Conservation (phyloP, 495 filamentous ascomycete genomes). For the Talaromyces wortmannii region DNA sequence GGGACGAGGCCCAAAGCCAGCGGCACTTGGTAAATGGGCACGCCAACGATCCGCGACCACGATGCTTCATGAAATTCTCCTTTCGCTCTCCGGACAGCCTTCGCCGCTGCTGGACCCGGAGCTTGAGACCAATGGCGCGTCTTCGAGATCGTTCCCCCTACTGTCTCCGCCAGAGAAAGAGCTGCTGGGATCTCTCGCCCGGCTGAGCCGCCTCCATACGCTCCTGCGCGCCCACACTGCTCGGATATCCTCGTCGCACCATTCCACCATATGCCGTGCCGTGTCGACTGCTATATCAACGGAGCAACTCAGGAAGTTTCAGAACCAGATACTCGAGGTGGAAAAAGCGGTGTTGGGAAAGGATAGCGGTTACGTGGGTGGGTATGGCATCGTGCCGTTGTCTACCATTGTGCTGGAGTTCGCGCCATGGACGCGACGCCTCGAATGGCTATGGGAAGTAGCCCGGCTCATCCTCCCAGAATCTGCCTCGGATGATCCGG, state of each 20-base stretch:
- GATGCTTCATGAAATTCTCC: slow-evolving; percentile 97
- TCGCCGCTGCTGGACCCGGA: slow-evolving; percentile 68
- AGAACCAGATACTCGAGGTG: slow-evolving; percentile 74
- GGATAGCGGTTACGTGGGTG: slow-evolving; percentile 71
- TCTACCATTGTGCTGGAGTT: slow-evolving; percentile 80
- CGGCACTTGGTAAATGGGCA: neutral
- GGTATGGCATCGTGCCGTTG: slow-evolving; percentile 86
- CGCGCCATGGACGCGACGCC: slow-evolving; percentile 68
- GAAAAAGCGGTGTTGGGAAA: slow-evolving; percentile 68
- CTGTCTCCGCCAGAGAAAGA: slow-evolving; percentile 75
- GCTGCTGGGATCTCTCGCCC: slow-evolving; percentile 68
- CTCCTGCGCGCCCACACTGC: slow-evolving; percentile 55
- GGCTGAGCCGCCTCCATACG: slow-evolving; percentile 69
- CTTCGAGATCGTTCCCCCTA: slow-evolving; percentile 38
- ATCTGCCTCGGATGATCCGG: slow-evolving; percentile 12
- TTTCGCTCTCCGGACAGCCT: slow-evolving; percentile 88
- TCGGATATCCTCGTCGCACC: slow-evolving; percentile 60
- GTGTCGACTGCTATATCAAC: slow-evolving; percentile 75
- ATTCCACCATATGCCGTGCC: slow-evolving; percentile 75
- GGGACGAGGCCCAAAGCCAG: neutral
- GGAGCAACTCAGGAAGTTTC: slow-evolving; percentile 69
- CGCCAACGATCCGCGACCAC: slow-evolving; percentile 7
- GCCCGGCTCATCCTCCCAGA: slow-evolving; percentile 54
- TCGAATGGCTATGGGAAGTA: slow-evolving; percentile 84
- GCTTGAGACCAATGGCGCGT: slow-evolving; percentile 24